These are phyloP conservation scores for Chaetomium fimeti DNA, from an alignment of 495 filamentous ascomycete species.

Conservation along the genomic window DNA sequence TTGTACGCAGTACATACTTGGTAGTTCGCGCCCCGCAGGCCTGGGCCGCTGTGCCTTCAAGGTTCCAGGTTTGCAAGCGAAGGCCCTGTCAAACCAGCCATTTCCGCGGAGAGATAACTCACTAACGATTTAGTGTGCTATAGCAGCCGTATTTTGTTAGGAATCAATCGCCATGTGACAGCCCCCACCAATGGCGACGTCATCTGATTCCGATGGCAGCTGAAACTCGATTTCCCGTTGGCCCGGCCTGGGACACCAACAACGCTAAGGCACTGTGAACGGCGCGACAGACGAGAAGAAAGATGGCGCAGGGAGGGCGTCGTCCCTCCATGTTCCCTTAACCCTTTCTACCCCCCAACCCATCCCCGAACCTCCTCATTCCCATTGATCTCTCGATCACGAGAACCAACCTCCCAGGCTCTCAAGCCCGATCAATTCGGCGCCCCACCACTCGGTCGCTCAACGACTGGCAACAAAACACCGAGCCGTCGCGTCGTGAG, in stretches of 20 bases:
- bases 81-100: no score
- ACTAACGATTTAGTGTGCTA: background rate
- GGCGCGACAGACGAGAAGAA: background rate
- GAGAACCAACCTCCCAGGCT: background rate
- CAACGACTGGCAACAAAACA: background rate
- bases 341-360: background rate
- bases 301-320: background rate
- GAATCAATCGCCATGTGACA: background rate
- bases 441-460: background rate
- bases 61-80: no score
- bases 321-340: background rate
- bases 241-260: constrained; percentile 12
- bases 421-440: background rate
- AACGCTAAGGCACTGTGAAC: background rate
- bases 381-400: background rate
- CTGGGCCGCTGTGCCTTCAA: no score
- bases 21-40: no score
- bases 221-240: constrained; percentile 25
- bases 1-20: no score
- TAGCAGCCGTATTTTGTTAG: background rate
- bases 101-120: background rate
- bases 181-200: background rate
- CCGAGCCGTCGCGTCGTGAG: constrained; percentile 6
- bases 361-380: background rate
- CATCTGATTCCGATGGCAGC: constrained; percentile 2